Conservation (phyloP, 345 rosid species). For the Syzygium oleosum region DNA sequence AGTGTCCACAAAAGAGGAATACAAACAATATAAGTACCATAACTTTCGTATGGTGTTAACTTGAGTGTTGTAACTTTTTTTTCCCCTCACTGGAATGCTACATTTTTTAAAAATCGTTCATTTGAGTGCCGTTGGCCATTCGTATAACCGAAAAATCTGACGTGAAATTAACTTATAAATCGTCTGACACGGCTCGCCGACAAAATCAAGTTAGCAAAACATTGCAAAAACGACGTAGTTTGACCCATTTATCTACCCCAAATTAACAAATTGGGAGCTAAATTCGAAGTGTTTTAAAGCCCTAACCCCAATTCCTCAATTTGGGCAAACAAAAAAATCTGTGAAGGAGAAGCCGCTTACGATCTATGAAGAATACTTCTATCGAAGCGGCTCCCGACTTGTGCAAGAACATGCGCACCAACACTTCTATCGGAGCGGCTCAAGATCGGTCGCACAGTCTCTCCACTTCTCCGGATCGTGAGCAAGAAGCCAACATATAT, state of each 20-base stretch:
- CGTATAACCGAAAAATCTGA: neutral
- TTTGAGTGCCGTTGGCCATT: neutral
- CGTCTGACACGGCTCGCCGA: accelerated
- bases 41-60: neutral
- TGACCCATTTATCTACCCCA: neutral
- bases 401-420: neutral
- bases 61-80: accelerated
- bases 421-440: neutral
- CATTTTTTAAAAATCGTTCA: neutral
- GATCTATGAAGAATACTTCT: no score
- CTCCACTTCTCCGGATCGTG: neutral
- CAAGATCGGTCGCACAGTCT: neutral
- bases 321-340: neutral
- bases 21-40: neutral
- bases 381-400: no score
- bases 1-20: neutral
- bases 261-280: neutral
- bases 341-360: neutral
- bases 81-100: neutral
- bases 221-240: neutral
- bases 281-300: neutral
- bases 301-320: neutral
- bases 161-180: neutral
- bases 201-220: neutral
- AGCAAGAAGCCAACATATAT: neutral